Evolutionary conservation across 371 early-diverging fungal genomes (phyloP).

Genomic region (Dichotomocladium elegans): DNA sequence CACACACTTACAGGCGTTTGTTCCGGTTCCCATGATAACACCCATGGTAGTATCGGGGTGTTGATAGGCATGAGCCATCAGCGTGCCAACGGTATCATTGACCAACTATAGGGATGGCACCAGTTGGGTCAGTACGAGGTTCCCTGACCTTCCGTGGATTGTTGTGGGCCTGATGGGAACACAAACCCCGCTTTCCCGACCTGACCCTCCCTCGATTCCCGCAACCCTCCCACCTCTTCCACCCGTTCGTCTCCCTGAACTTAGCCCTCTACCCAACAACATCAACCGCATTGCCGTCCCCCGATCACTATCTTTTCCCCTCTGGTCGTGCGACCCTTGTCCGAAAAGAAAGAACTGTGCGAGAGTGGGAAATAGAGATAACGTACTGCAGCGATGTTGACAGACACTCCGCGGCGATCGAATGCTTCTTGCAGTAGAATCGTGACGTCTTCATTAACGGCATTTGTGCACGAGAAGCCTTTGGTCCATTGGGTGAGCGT

Average conservation of each 20-base stretch:
- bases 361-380: background rate
- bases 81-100: conserved; percentile 95
- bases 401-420: conserved; percentile 56
- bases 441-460: conserved; percentile 81
- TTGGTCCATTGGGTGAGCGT: conserved; percentile 89
- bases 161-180: background rate
- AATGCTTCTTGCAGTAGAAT: conserved; percentile 75
- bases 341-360: background rate
- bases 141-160: too few relatives aligned
- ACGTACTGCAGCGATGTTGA: conserved; percentile 65
- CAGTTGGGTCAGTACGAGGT: background rate
- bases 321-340: background rate
- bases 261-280: background rate
- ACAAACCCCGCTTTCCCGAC: background rate
- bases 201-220: background rate
- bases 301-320: background rate
- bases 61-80: conserved; percentile 82
- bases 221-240: too few relatives aligned
- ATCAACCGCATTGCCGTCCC: background rate
- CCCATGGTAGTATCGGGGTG: conserved; percentile 80
- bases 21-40: conserved; percentile 94
- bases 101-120: conserved; percentile 48
- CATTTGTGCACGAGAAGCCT: conserved; percentile 77
- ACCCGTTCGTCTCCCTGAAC: background rate
- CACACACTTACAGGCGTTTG: conserved; percentile 78